Base-by-base conservation (phyloP, 2,329 filamentous ascomycete genomes). In the Dichotomopilus funicola region DNA sequence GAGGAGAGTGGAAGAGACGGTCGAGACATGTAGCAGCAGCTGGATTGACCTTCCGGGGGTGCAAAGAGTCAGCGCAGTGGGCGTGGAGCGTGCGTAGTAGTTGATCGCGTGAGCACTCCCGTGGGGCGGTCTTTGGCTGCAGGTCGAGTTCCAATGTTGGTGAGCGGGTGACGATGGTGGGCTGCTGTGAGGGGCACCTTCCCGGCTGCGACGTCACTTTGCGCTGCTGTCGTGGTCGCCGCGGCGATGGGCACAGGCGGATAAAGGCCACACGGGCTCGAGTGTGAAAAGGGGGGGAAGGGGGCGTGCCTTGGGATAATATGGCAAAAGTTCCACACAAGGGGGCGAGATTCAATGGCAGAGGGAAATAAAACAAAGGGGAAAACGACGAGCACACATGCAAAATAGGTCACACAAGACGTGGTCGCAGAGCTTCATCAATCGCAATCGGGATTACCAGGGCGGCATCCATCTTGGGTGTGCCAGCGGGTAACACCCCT, bases 361-460 rank as follows among this genome's bases (percentile, higher is more conserved):
- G 11, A 7, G 10, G 10, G 13, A 42, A 8, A 27, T 37, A 36
- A 8, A 27, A 37, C 27, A 46, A 13, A 46, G 13, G 40, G 40
- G 40, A n/a, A 42, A 42, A 13, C 11, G 13, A 42, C 11, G 3
- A n/a, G 11, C 6, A 12, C 11, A 51, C 38, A 13, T 10, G 19
- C 40, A 51, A 37, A 44, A 11, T 44, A 19, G 31, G 10, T 49
- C 3, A 41, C 38, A 11, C 5, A 38, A 37, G 5, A 11, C 40
- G 9, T 33, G 12, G 35, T 12, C 43, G 27, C 12, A 38, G 34
- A 51, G 50, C 27, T 53, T n/a, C 35, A 34, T 13, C 35, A 41
- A 60, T 61, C 54, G 59, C 13, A 56, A 59, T 65, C 64, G 64
- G 64, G 57, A 64, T 58, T 62, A 60, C 59, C 61, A 65, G 64